A percentile compares a stretch with the other conserved stretches of the same genome.
Evolutionary conservation across 176 grass and related monocot species (phyloP).

Genomic region (Typha latifolia): DNA sequence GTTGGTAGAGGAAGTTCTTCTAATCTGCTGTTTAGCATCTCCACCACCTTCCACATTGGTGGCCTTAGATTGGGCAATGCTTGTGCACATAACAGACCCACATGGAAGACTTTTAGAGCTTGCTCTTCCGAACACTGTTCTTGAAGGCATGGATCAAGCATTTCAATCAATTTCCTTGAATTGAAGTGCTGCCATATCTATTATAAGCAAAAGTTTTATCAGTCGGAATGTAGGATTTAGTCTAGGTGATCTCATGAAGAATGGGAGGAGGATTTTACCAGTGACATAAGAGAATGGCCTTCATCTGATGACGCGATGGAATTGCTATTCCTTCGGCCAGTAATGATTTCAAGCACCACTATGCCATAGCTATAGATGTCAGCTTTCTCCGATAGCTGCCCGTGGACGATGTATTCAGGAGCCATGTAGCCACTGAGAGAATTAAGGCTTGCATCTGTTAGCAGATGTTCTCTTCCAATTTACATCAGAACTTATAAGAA

Average conservation of each 20-base stretch:
- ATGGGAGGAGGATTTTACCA: conserved; percentile 25
- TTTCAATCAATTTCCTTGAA: conserved; percentile 29
- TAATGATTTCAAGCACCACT: conserved; percentile 66
- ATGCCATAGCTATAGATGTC: conserved; percentile 83
- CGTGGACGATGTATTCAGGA: conserved; percentile 79
- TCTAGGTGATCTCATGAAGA: neutral
- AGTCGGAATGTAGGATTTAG: neutral
- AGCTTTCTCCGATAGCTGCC: conserved; percentile 76
- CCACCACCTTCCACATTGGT: conserved; percentile 75
- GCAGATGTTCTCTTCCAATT: too few species aligned
- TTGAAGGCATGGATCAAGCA: conserved; percentile 43
- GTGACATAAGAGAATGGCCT: conserved; percentile 53
- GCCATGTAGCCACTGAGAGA: conserved; percentile 72
- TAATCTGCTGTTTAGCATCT: conserved; percentile 38
- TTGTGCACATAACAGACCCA: conserved; percentile 49
- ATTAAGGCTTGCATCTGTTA: neutral
- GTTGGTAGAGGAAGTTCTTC: conserved; percentile 37
- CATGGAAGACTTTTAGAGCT: conserved; percentile 45
- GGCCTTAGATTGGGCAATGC: conserved; percentile 55
- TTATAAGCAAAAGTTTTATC: conserved; percentile 5
- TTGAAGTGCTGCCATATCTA: conserved; percentile 65
- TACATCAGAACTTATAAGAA: too few species aligned
- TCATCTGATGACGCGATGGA: conserved; percentile 43
- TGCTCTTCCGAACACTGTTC: conserved; percentile 40
- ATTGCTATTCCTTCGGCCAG: conserved; percentile 60